A percentile compares a stretch with the other conserved stretches of the same genome.
phyloP scores from a whole-genome alignment of 768 basidiomycete genomes.

The Boletus subcaerulescens region DNA sequence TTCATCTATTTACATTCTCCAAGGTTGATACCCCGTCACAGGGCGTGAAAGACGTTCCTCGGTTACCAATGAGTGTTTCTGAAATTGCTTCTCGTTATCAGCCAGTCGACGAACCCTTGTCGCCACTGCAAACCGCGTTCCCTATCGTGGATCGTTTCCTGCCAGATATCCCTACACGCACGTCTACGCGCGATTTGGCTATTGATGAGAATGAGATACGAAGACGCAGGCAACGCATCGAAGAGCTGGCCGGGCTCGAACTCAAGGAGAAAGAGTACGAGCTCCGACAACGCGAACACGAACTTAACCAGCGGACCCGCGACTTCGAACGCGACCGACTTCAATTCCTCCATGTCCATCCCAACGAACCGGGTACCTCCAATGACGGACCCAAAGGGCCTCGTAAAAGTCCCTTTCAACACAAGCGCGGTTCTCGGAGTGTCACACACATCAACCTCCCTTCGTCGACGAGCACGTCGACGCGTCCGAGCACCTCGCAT shows the following conservation, averaged over 20 bases:
- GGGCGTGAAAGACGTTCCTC: constrained; percentile 58
- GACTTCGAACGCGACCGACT: constrained; percentile 59
- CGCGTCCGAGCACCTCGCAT: constrained; percentile 25
- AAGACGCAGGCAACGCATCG: constrained; percentile 40
- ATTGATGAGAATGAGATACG: constrained; percentile 26
- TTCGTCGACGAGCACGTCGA: constrained; percentile 9
- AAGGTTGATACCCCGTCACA: constrained; percentile 55
- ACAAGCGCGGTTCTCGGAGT: constrained; percentile 31
- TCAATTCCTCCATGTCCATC: constrained; percentile 36
- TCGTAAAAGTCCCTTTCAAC: constrained; percentile 19
- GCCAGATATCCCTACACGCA: constrained; percentile 21
- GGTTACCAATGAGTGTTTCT: constrained; percentile 59
- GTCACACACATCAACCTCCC: constrained; percentile 26
- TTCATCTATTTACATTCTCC: constrained; percentile 2
- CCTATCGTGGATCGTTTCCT: constrained; percentile 31
- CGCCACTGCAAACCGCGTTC: constrained; percentile 39
- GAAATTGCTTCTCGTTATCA: constrained; percentile 64
- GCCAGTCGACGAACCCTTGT: constrained; percentile 40
- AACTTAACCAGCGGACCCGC: constrained; percentile 49
- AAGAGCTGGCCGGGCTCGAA: constrained; percentile 52
- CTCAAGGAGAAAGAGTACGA: constrained; percentile 54
- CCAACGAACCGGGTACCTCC: constrained; percentile 19
- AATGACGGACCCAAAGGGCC: constrained; percentile 32
- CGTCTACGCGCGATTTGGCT: constrained; percentile 15
- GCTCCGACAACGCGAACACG: constrained; percentile 51